A percentile compares a stretch with the other conserved stretches of the same genome.
Evolutionary conservation across 2,329 filamentous ascomycete species (phyloP).

Genomic region (Saccharata proteae): DNA sequence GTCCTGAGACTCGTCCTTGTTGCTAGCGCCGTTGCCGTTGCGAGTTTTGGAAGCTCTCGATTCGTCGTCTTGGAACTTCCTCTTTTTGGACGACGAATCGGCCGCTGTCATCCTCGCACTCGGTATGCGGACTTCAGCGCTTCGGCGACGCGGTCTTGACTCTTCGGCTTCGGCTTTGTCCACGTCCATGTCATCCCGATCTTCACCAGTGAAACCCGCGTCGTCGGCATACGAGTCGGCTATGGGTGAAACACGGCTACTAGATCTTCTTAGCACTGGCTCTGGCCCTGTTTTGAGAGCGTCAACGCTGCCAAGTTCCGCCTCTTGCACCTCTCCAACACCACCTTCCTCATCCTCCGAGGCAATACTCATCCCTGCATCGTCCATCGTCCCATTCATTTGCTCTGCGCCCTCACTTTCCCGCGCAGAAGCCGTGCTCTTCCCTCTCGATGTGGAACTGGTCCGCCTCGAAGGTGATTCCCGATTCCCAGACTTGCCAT

Average conservation of each 20-base stretch:
- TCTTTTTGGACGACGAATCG: constrained; percentile 5
- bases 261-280: no score
- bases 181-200: constrained; percentile 10
- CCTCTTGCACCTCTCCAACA: no score
- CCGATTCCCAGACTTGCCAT: not conserved
- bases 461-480: not conserved
- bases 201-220: no score
- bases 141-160: not conserved
- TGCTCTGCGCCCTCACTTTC: no score
- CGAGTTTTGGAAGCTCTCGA: not conserved
- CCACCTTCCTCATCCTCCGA: no score
- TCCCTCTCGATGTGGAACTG: not conserved
- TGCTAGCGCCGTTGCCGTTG: constrained; percentile 1
- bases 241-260: no score
- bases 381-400: no score
- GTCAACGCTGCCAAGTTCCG: no score
- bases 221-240: no score
- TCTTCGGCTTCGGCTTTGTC: constrained; percentile 7
- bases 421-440: not conserved
- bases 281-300: no score
- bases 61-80: not conserved
- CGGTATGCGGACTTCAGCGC: no score
- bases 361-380: no score
- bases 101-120: not conserved
- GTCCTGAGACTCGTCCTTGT: not conserved